Percentiles rank a stretch among this genome's conserved stretches.
phyloP scores from a whole-genome alignment of 2,329 filamentous ascomycete genomes.

The Ceratocystis albifundus region DNA sequence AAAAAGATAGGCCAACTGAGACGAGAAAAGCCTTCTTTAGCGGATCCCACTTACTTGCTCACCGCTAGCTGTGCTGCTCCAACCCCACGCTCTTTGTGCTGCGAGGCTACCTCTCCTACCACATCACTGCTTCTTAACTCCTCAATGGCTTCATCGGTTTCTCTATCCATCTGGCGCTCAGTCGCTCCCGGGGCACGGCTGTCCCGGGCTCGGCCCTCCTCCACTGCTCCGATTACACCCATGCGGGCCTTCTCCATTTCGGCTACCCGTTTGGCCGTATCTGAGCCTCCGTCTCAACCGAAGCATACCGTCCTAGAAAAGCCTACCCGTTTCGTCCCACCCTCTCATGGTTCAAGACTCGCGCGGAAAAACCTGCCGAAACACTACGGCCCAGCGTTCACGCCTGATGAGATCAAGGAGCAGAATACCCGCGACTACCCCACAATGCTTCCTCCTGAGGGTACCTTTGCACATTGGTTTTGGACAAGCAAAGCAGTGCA shows the following conservation, averaged over 20 bases:
- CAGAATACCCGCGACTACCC: conserved; percentile 69
- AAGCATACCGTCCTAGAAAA: conserved; percentile 69
- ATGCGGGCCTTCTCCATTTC: background rate
- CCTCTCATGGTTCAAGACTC: conserved; percentile 69
- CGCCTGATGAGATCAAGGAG: conserved; percentile 50
- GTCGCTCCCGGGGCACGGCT: background rate
- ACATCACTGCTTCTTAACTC: background rate
- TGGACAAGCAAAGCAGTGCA: conserved; percentile 67
- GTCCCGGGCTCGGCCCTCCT: background rate
- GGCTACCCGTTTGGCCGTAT: background rate
- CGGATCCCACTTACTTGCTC: background rate
- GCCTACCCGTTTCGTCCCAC: conserved; percentile 79
- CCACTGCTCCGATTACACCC: background rate
- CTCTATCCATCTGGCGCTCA: conserved; percentile 5
- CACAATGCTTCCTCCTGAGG: conserved; percentile 74
- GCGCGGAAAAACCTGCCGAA: conserved; percentile 46
- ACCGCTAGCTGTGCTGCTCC: background rate
- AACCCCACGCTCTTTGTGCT: background rate
- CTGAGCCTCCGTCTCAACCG: conserved; percentile 26
- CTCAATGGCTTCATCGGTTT: background rate
- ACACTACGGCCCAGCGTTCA: conserved; percentile 64
- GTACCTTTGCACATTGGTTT: conserved; percentile 75
- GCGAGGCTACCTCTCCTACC: background rate
- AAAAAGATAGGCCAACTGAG: background rate
- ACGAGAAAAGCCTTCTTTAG: background rate